A percentile compares a stretch with the other conserved stretches of the same genome.
Conservation (phyloP, 2,329 filamentous ascomycete genomes). For the Leptodontidium sp. region DNA sequence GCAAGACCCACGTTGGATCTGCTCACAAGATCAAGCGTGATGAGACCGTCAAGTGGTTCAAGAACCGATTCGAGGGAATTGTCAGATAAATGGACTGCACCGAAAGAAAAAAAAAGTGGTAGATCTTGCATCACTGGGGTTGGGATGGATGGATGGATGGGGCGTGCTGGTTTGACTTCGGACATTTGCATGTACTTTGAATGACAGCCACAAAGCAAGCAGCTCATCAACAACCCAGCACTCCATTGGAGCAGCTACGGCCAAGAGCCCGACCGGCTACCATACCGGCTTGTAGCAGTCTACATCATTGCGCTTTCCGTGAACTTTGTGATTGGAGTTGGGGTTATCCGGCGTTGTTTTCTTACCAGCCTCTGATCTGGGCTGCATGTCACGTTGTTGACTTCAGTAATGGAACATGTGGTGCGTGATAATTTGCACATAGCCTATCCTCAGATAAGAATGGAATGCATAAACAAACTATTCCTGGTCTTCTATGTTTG, state of each 20-base stretch:
- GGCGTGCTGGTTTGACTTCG: constrained; percentile 22
- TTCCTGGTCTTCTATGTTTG: neutral
- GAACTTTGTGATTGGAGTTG: constrained; percentile 11
- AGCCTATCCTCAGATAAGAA: neutral
- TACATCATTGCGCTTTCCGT: constrained; percentile 7
- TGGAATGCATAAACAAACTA: neutral
- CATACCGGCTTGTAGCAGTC: constrained; percentile 25
- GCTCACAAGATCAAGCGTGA: constrained; percentile 92
- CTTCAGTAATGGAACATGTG: neutral
- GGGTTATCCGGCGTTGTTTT: neutral
- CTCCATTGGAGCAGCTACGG: constrained; percentile 24
- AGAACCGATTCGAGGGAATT: constrained; percentile 74
- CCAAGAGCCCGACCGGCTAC: constrained; percentile 23
- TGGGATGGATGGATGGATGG: constrained; percentile 11
- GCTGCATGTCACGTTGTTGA: neutral
- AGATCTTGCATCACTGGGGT: constrained; percentile 13
- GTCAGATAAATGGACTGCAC: constrained; percentile 78
- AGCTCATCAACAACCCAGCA: constrained; percentile 18
- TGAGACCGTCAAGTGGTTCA: constrained; percentile 99
- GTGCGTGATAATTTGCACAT: neutral
- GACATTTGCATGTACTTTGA: constrained; percentile 24
- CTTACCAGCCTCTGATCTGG: neutral
- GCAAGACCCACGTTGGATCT: constrained; percentile 85
- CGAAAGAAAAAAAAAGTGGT: neutral
- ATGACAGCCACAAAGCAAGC: constrained; percentile 22